Percentiles rank a stretch among this genome's conserved stretches.
phyloP scores from a whole-genome alignment of 2,329 filamentous ascomycete genomes.

The Penicillium hordei region DNA sequence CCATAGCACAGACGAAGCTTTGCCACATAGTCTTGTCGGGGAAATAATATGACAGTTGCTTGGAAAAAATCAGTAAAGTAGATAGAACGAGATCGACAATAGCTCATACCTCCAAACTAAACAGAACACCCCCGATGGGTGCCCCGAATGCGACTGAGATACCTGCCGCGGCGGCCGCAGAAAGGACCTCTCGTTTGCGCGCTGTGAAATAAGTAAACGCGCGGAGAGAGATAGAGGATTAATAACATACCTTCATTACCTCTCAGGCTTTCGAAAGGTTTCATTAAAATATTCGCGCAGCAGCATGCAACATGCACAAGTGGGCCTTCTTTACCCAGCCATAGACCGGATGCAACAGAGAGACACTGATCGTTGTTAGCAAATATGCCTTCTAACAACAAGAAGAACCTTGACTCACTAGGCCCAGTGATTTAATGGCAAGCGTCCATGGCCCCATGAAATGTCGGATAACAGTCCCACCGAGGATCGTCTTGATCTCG shows the following conservation, averaged over 20 bases:
- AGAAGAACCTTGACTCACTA: conserved; percentile 55
- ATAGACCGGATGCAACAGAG: conserved; percentile 89
- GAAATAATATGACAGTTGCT: conserved; percentile 95
- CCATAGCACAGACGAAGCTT: conserved; percentile 98
- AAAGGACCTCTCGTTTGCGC: conserved; percentile 88
- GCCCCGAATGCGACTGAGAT: conserved; percentile 94
- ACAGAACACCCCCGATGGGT: conserved; percentile 89
- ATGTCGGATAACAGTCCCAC: conserved; percentile 85
- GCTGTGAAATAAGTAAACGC: conserved; percentile 52
- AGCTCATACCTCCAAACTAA: conserved; percentile 74
- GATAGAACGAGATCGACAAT: not conserved
- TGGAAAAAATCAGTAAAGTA: conserved; percentile 35
- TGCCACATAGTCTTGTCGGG: conserved; percentile 99
- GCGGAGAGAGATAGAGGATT: not conserved
- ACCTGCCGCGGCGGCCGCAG: conserved; percentile 85
- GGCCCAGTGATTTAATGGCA: conserved; percentile 80
- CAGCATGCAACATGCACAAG: conserved; percentile 96
- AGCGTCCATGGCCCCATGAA: conserved; percentile 89
- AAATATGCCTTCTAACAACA: conserved; percentile 1
- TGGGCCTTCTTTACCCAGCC: conserved; percentile 94
- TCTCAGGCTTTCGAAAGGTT: conserved; percentile 76
- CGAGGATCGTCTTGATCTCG: conserved; percentile 94
- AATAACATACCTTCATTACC: conserved; percentile 73
- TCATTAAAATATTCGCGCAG: conserved; percentile 91
- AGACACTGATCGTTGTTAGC: conserved; percentile 62